Base-by-base conservation (phyloP, 495 filamentous ascomycete species). In the Xylaria cubensis region DNA sequence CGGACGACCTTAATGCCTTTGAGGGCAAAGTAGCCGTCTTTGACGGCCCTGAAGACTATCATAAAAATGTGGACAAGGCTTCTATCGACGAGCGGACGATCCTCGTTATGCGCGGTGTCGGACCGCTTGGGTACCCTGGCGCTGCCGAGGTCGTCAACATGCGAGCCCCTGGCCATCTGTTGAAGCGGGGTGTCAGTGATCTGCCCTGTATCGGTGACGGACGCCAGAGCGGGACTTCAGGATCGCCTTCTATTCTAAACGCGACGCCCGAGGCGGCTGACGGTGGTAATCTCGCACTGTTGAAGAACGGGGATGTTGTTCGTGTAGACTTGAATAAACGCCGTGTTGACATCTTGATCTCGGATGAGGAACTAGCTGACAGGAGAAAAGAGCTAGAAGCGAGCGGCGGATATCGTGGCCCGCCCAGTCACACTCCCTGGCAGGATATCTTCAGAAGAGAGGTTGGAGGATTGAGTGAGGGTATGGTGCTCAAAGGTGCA, bases 191-290 rank as follows among this genome's bases (percentile, higher is more conserved):
- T 44, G 80, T 84, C 64, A 82, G 84, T 72, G 87, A 81, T 36
- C 76, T 89, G 24, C 84, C 87, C 69, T 87, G 88, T 74, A 84
- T 90, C 75, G 84, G 83, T 56, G 87, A 90, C 74, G 83, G 88
- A 21, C 77, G 88, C 75, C 84, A 89, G 77, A 85, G 86, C 66
- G 84, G 87, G 62, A 88, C 86, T 10, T 88, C 86, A n/a, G 85
- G 82, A 3, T 87, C 84, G 1, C 85, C 85, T 15, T 87, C 85
- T 26, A 89, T 89, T 63, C 74, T 88, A 26, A 88, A 88, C 71
- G 86, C 86, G 19, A 87, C 84, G 62, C 88, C 88, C 12, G 88
- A 90, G 71, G 88, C 88, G 53, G 87, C 88, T n/a, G 86, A 87
- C 15, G 88, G 88, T 9, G 88, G 88, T 12, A 89, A 89, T 42